phyloP scores from a whole-genome alignment of 352 stramenopile genomes.

The Plasmopara viticola region DNA sequence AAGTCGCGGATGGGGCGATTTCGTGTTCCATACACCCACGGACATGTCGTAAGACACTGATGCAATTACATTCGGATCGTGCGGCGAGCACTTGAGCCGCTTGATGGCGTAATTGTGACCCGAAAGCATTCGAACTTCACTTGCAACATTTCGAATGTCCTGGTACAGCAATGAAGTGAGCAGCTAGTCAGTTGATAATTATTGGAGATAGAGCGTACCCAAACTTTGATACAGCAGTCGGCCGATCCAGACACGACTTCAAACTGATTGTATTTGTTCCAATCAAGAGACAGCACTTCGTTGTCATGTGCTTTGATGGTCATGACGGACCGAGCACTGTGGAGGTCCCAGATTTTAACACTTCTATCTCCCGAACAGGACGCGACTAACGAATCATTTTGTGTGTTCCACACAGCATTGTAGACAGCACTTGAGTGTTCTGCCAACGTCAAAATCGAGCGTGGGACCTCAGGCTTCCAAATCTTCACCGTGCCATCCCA shows the following conservation, averaged over 20 bases:
- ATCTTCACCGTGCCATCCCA: conserved; percentile 87
- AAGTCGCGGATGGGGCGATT: conserved; percentile 65
- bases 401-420: conserved; percentile 82
- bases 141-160: conserved; percentile 72
- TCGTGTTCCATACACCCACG: conserved; percentile 83
- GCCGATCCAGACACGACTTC: conserved; percentile 82
- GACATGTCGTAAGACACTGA: conserved; percentile 90
- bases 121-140: conserved; percentile 57
- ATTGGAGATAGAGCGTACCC: conserved; percentile 33
- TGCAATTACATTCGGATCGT: conserved; percentile 73
- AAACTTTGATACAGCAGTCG: conserved; percentile 81
- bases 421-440: conserved; percentile 80
- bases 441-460: conserved; percentile 66
- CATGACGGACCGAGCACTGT: conserved; percentile 35
- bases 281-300: conserved; percentile 85
- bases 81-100: conserved; percentile 80
- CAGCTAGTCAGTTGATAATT: not conserved
- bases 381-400: conserved; percentile 55
- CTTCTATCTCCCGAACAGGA: conserved; percentile 75
- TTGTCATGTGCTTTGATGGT: conserved; percentile 70
- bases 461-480: conserved; percentile 67
- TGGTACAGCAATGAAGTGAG: conserved; percentile 12
- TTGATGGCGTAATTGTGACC: conserved; percentile 83
- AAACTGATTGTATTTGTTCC: conserved; percentile 91
- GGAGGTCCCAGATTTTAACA: conserved; percentile 80